Evolutionary conservation across 345 rosid species (phyloP), one percentile per base, ranked within the genome.

Genomic region (Populus tremula): DNA sequence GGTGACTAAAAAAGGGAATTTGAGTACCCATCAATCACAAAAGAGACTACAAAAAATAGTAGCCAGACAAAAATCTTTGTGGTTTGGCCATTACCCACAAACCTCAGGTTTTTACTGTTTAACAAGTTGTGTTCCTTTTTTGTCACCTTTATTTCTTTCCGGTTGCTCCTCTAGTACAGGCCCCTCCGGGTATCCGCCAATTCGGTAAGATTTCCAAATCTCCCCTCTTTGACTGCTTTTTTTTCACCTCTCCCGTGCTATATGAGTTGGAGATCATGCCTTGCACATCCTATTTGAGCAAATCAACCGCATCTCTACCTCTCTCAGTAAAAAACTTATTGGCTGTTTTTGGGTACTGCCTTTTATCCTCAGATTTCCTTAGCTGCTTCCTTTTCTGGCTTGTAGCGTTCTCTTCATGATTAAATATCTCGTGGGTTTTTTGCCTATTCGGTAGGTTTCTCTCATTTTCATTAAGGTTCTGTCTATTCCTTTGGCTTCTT

Each of bases 11-110:
- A 50, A 63, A 75, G 45, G 54, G 49, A 76, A 69, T 45, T 36
- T 76, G 25, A 70, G 80, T 79, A 82, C 81, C 89, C 80, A 81
- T 87, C 86, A 87, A 83, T 84, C 86, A 38, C 45, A 74, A 43
- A 8, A 31, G 41, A 23, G 25, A 41, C 69, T 39, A n/a, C n/a
- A 53, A 71, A 50, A 35, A 67, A 41, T 3, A 11, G 53, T 61
- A 67, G 61, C 66, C 69, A 25, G 54, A n/a, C 25, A 8, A 25
- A 21, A 47, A 4, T 25, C 54, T 54, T 69, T 65, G 35, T 67
- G 41, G 63, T 76, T 27, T 47, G 29, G 75, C 50, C 27, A 20
- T 74, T 13, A n/a, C 71, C 18, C 72, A 31, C 33, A 50, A 43
- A 2, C 67, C 23, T 23, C 17, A 64, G 71, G 4, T 21, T 25